phyloP scores from a whole-genome alignment of 2,329 filamentous ascomycete species.

The Sporothrix brasiliensis region DNA sequence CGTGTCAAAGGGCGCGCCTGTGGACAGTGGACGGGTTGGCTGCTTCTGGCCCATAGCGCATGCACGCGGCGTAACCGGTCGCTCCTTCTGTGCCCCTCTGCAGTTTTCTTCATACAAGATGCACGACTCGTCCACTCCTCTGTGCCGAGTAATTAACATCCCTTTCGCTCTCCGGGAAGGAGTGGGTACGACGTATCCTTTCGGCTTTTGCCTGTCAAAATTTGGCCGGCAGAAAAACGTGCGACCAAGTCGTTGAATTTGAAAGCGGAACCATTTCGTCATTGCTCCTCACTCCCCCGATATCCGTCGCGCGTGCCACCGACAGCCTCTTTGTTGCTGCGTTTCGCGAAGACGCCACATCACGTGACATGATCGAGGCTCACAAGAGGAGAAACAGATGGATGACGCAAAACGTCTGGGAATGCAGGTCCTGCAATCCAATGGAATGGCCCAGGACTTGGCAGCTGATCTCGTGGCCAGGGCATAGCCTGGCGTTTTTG shows the following conservation, averaged over 20 bases:
- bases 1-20: conserved; percentile 23
- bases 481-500: background rate
- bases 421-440: conserved; percentile 2
- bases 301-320: conserved; percentile 23
- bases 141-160: no score
- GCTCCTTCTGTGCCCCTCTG: background rate
- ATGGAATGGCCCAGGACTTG: conserved; percentile 6
- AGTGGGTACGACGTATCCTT: conserved; percentile 7
- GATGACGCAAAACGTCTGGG: conserved; percentile 26
- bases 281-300: conserved; percentile 24
- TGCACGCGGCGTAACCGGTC: conserved; percentile 5
- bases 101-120: background rate
- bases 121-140: conserved; percentile 7
- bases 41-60: conserved; percentile 5
- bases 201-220: background rate
- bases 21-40: no score
- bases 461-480: background rate
- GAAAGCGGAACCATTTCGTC: conserved; percentile 25
- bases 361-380: conserved; percentile 19
- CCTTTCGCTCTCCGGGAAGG: background rate
- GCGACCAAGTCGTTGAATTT: background rate
- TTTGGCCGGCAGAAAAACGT: conserved; percentile 24
- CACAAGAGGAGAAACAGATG: background rate
- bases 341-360: conserved; percentile 22
- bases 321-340: conserved; percentile 13